phyloP scores from a whole-genome alignment of 768 basidiomycete species.

The Epithele typhae region DNA sequence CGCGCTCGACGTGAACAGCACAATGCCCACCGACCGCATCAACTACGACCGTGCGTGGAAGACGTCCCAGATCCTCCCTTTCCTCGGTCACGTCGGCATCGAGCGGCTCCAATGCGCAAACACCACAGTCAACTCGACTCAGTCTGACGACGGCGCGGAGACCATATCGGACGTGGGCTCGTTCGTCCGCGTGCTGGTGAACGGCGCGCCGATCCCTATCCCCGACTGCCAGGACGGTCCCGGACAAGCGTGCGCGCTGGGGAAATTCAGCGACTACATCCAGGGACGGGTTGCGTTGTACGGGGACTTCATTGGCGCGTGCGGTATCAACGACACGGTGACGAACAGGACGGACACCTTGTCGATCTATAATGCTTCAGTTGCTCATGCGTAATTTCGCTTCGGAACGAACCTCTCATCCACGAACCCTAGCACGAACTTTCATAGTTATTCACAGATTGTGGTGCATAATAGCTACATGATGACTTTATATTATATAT shows the following conservation, averaged over 20 bases:
- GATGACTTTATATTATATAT: no score
- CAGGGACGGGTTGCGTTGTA: conserved; percentile 4
- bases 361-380: conserved; percentile 8
- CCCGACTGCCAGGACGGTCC: conserved; percentile 13
- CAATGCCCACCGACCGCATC: conserved; percentile 19
- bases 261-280: conserved; percentile 6
- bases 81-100: conserved; percentile 14
- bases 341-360: conserved; percentile 11
- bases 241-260: conserved; percentile 10
- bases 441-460: no score
- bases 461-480: no score
- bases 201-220: conserved; percentile 14
- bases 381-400: no score
- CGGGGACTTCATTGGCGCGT: conserved; percentile 14
- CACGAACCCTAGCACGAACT: no score
- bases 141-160: conserved; percentile 1
- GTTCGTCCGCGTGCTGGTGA: conserved; percentile 12
- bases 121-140: conserved; percentile 1
- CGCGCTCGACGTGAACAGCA: conserved; percentile 13
- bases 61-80: conserved; percentile 13
- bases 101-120: conserved; percentile 12
- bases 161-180: not conserved
- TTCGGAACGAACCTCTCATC: no score
- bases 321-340: conserved; percentile 12
- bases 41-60: conserved; percentile 18